Base-by-base conservation (phyloP, 768 basidiomycete species). In the Lactarius evosmus region DNA sequence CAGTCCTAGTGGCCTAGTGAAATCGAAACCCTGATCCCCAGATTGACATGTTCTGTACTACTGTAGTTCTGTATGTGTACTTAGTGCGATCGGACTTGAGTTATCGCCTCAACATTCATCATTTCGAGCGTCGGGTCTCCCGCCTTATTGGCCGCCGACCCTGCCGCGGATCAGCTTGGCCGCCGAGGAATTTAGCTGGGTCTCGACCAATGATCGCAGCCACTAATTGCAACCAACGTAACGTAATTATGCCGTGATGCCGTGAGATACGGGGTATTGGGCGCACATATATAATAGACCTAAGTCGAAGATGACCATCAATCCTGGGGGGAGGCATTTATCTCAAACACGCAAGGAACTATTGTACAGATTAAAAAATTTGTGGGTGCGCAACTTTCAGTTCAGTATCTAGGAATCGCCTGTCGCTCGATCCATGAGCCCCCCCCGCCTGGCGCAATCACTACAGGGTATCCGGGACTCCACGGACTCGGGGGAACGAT, bases 291-390 rank as follows among this genome's bases (percentile, higher is more conserved):
- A 34, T 44, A 22, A 46, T 12, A 3, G 25, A 25, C 46, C 14
- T 49, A 49, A 49, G 46, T 49, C 46, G 46, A 25, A 49, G 46
- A 49, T 49, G n/a, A 38, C 38, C 14, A n/a, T n/a, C n/a, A n/a
- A n/a, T n/a, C n/a, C n/a, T n/a, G n/a, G n/a, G n/a, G n/a, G 6
- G 38, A 38, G 38, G 38, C 38, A 7, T 38, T 38, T 38, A 40
- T 4, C 3, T 2, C 38, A 40, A 40, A 17, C 38, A 40, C 4
- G 6, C 38, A 16, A 38, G 38, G 2, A 40, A 16, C 40, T 44
- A 49, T 49, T 12, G 12, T 49, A 49, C 46, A 49, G 25, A 25
- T 25, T 25, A 25, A 46, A 46, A n/a, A n/a, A n/a, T n/a, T n/a
- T n/a, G n/a, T n/a, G 11, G 14, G 12, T 6, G 40, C 17, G 40